A percentile compares a stretch with the other conserved stretches of the same genome.
Evolutionary conservation across 2,329 filamentous ascomycete genomes (phyloP).

Genomic region (Fusarium longipes): DNA sequence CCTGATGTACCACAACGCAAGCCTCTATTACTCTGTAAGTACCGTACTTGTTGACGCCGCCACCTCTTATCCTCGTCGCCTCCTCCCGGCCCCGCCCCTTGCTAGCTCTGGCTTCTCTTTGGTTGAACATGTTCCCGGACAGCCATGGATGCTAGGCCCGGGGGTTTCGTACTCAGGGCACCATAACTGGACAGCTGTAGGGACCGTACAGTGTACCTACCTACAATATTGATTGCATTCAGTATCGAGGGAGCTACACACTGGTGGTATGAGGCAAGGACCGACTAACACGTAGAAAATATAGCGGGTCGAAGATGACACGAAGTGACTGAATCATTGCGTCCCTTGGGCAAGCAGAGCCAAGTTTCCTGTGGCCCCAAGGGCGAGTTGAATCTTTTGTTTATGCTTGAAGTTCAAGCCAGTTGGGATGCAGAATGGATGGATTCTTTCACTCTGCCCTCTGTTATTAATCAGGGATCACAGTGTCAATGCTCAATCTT

Average conservation of each 20-base stretch:
- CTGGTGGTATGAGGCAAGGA: neutral
- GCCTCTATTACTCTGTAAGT: neutral
- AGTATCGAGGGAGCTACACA: too few species aligned
- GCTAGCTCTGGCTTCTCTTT: constrained; percentile 13
- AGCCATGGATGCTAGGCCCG: constrained; percentile 16
- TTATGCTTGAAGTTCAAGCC: neutral
- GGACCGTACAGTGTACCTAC: neutral
- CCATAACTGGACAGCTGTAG: neutral
- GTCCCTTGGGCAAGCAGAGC: too few species aligned
- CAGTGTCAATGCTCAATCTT: neutral
- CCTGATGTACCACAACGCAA: neutral
- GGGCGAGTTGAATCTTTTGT: neutral
- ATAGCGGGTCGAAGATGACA: too few species aligned
- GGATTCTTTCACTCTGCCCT: too few species aligned
- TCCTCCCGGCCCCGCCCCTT: constrained; percentile 23
- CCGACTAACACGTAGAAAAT: neutral
- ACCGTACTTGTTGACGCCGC: constrained; percentile 27
- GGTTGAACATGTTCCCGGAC: constrained; percentile 6
- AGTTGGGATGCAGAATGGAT: too few species aligned
- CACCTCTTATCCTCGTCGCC: constrained; percentile 26
- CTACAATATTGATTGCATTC: too few species aligned
- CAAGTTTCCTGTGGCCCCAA: too few species aligned
- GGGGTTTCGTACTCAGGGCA: constrained; percentile 14
- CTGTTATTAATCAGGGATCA: neutral
- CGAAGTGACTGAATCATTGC: too few species aligned